Evolutionary conservation across 208 protist species (phyloP).

Genomic region (Wallacemonas sp.): DNA sequence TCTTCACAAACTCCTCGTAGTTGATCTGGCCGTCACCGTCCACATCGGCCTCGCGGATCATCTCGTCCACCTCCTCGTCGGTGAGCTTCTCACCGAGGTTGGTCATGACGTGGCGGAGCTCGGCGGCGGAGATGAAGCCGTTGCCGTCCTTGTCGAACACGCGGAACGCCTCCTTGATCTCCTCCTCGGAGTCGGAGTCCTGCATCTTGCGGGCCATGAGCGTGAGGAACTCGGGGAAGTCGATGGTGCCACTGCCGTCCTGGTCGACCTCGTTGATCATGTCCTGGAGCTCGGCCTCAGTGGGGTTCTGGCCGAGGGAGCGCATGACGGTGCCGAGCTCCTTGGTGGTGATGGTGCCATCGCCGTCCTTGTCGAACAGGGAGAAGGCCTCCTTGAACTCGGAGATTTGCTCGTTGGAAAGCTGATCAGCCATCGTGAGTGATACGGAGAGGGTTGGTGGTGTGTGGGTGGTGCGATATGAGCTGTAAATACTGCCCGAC

Average conservation of each 20-base stretch:
- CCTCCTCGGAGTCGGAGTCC: conserved; percentile 92
- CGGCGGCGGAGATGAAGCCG: conserved; percentile 93
- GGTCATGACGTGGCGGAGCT: conserved; percentile 95
- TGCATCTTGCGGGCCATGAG: conserved; percentile 90
- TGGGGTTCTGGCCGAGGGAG: conserved; percentile 97
- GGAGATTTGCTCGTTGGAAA: conserved; percentile 98
- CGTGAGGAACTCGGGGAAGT: conserved; percentile 94
- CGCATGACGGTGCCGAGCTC: conserved; percentile 99
- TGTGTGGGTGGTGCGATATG: not conserved
- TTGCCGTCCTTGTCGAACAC: conserved; percentile 96
- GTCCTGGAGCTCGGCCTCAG: conserved; percentile 94
- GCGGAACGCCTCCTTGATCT: conserved; percentile 95
- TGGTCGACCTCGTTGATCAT: conserved; percentile 98
- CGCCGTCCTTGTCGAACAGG: conserved; percentile 97
- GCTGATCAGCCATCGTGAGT: conserved; percentile 77
- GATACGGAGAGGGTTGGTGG: not conserved
- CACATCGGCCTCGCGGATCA: conserved; percentile 88
- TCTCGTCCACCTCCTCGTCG: conserved; percentile 92
- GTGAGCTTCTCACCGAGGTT: conserved; percentile 94
- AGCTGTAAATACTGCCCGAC: no score
- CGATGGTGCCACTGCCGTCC: conserved; percentile 94
- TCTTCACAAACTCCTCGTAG: conserved; percentile 84
- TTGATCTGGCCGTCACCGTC: conserved; percentile 83
- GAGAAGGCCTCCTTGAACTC: conserved; percentile 99
- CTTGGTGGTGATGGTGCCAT: conserved; percentile 98